Percentiles rank a stretch among this genome's conserved stretches.
phyloP scores from a whole-genome alignment of 108 stramenopile genomes.

The Skeletonema tropicum region DNA sequence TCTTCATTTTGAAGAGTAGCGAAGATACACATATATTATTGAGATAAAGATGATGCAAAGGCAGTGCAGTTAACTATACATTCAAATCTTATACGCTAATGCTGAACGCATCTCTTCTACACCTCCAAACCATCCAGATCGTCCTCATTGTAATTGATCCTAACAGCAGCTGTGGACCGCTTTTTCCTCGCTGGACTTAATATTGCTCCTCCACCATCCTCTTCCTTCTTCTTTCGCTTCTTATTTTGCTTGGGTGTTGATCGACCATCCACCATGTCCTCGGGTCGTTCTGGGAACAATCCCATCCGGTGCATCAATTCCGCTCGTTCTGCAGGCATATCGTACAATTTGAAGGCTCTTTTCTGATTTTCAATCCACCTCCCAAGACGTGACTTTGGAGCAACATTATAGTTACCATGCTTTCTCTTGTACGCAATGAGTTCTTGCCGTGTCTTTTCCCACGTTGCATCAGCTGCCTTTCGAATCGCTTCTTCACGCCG shows the following conservation, averaged over 20 bases:
- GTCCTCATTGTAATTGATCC: not conserved
- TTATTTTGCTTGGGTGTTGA: not conserved
- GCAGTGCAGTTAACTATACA: too few species aligned
- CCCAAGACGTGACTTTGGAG: not conserved
- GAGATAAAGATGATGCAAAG: too few species aligned
- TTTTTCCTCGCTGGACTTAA: not conserved
- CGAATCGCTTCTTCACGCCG: conserved; percentile 25
- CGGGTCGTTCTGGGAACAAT: not conserved
- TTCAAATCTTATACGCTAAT: too few species aligned
- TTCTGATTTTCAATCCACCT: not conserved
- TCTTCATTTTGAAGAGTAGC: too few species aligned
- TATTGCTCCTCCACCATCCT: not conserved
- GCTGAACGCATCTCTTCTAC: too few species aligned
- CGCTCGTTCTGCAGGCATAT: not conserved
- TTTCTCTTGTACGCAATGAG: not conserved
- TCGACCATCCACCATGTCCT: not conserved
- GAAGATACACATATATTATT: too few species aligned
- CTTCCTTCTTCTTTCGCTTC: not conserved
- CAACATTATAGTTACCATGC: not conserved
- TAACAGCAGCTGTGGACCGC: not conserved
- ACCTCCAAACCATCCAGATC: not conserved
- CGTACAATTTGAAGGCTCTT: not conserved
- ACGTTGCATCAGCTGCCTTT: conserved; percentile 6
- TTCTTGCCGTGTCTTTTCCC: not conserved
- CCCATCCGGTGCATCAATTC: not conserved